Percentiles rank a stretch among this genome's conserved stretches.
Evolutionary conservation across 352 stramenopile genomes (phyloP).

Genomic region (Pythium sp.): DNA sequence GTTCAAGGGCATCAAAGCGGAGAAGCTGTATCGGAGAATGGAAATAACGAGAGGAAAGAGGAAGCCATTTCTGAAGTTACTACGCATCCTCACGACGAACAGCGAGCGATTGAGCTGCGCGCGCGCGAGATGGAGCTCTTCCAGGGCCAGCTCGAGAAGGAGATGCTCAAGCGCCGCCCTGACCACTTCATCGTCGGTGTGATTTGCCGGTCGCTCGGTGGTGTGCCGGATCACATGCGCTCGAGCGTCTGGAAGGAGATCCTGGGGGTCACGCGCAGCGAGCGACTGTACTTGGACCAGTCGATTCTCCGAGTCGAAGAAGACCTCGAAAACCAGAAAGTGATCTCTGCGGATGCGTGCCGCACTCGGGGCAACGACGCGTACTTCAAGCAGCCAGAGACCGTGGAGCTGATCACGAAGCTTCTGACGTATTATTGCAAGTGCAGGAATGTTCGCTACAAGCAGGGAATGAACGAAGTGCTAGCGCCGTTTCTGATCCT

Average conservation of each 20-base stretch:
- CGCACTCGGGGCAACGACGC: constrained; percentile 81
- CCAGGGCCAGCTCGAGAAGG: constrained; percentile 43
- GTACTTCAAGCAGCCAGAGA: constrained; percentile 71
- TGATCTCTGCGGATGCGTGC: constrained; percentile 85
- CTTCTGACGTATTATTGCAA: constrained; percentile 94
- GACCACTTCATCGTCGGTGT: constrained; percentile 75
- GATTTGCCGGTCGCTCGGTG: constrained; percentile 65
- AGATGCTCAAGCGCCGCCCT: constrained; percentile 66
- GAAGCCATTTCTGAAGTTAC: neutral
- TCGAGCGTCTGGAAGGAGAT: constrained; percentile 79
- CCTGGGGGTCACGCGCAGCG: constrained; percentile 60
- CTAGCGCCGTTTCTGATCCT: constrained; percentile 90
- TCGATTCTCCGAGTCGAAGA: constrained; percentile 74
- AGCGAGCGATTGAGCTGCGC: constrained; percentile 4
- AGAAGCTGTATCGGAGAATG: too few relatives aligned
- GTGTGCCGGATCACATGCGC: constrained; percentile 51
- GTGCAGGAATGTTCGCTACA: constrained; percentile 86
- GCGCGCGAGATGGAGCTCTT: constrained; percentile 18
- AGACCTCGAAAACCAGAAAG: constrained; percentile 88
- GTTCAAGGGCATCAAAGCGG: neutral
- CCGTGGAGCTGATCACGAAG: constrained; percentile 72
- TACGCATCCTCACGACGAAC: neutral
- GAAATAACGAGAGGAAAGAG: neutral
- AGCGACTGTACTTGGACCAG: constrained; percentile 62
- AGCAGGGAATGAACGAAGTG: constrained; percentile 95